Percentiles rank a stretch among this genome's conserved stretches.
Conservation (phyloP, 352 stramenopile species). For the Aphanomyces euteiches region DNA sequence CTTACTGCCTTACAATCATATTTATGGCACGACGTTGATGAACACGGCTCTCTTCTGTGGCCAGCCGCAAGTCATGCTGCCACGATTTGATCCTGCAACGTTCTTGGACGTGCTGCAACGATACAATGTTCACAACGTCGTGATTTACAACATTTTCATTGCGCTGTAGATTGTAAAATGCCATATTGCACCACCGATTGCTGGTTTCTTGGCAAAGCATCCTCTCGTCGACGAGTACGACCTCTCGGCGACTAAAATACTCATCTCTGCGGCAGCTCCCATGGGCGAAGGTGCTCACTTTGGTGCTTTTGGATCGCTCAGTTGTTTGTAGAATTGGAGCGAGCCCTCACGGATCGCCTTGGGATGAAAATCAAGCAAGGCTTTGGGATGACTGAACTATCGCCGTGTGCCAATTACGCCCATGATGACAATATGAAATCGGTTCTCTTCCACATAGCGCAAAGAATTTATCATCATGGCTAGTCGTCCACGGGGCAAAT, state of each 20-base stretch:
- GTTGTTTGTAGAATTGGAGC: constrained; percentile 50
- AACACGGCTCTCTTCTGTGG: constrained; percentile 81
- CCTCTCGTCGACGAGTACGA: constrained; percentile 91
- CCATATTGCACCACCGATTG: constrained; percentile 88
- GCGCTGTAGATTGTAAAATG: constrained; percentile 29
- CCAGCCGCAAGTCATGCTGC: constrained; percentile 79
- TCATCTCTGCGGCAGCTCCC: constrained; percentile 77
- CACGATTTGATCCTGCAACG: constrained; percentile 82
- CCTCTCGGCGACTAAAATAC: constrained; percentile 62
- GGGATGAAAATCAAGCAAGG: constrained; percentile 41
- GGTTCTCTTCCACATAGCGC: too few relatives aligned
- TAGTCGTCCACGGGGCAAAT: constrained; percentile 45
- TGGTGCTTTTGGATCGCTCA: neutral
- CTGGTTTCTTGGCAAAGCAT: constrained; percentile 81
- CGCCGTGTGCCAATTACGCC: constrained; percentile 3
- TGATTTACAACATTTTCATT: neutral
- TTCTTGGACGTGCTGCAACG: constrained; percentile 81
- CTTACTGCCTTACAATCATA: constrained; percentile 94
- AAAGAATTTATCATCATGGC: too few relatives aligned
- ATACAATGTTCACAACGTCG: constrained; percentile 36
- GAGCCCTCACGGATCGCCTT: constrained; percentile 57
- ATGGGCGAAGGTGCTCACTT: constrained; percentile 38
- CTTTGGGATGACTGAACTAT: constrained; percentile 47
- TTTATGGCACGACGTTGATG: constrained; percentile 87
- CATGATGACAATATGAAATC: neutral